phyloP scores from a whole-genome alignment of 306 rosid genomes.

The Vigna reflexopilosa region DNA sequence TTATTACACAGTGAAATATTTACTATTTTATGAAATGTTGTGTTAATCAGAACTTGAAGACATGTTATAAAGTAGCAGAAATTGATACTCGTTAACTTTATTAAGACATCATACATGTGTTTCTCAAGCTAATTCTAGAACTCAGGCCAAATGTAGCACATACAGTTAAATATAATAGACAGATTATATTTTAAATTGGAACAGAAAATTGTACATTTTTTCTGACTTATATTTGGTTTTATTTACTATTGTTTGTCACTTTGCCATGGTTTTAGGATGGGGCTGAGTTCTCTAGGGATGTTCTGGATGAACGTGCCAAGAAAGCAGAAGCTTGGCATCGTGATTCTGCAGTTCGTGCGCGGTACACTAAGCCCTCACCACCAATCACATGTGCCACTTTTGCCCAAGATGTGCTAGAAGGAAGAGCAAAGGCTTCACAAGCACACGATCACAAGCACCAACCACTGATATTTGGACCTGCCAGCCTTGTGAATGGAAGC shows the following conservation, averaged over 20 bases:
- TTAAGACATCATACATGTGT: neutral
- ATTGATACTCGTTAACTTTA: neutral
- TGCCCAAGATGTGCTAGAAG: slow-evolving; percentile 98
- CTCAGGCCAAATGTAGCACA: slow-evolving; percentile 1
- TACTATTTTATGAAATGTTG: slow-evolving; percentile 3
- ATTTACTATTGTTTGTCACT: slow-evolving; percentile 26
- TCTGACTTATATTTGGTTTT: slow-evolving; percentile 9
- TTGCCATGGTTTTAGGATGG: slow-evolving; percentile 70
- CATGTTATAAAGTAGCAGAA: neutral
- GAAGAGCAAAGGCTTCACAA: slow-evolving; percentile 82
- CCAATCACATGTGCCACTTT: slow-evolving; percentile 97
- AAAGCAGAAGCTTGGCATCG: slow-evolving; percentile 91
- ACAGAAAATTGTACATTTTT: slow-evolving; percentile 8
- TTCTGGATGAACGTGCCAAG: slow-evolving; percentile 82
- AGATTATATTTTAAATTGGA: slow-evolving; percentile 28
- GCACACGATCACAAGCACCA: slow-evolving; percentile 95
- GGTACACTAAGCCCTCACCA: slow-evolving; percentile 64
- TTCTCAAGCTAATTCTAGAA: slow-evolving; percentile 28
- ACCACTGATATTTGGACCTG: slow-evolving; percentile 92
- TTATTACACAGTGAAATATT: neutral
- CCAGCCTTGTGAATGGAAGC: slow-evolving; percentile 84
- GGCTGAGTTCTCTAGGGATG: slow-evolving; percentile 66
- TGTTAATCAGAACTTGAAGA: slow-evolving; percentile 11
- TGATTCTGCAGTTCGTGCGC: slow-evolving; percentile 67
- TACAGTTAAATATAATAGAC: neutral